Evolutionary conservation across 768 basidiomycete species (phyloP), one percentile per base, ranked within the genome.

Genomic region (Daedaleopsis sinensis): DNA sequence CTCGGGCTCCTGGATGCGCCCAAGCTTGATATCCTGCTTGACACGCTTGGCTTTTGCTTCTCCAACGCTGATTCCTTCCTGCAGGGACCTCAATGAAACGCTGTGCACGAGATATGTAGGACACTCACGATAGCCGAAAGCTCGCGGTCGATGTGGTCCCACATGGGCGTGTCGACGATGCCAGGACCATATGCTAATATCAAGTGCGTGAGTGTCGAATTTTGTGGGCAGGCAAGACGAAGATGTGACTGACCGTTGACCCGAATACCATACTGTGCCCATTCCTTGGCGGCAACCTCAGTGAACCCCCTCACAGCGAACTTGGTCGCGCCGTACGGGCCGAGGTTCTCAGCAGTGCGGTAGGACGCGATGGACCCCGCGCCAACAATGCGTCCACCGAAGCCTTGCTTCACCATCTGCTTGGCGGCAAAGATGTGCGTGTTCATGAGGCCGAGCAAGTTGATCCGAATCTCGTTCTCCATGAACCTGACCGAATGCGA

Each of bases 301-400:
- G 73, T 75, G 62, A 75, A 72, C 9, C 73, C 74, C 18, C 73
- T 66, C 0, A 74, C 72, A 0, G 74, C 74, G 61, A 75, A 75
- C 60, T 75, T 75, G 19, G 72, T 73, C 27, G 70, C 72, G 35
- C 71, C 69, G 59, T 75, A 75, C 5, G 72, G 72, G 5, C 63
- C 70, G 19, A 73, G 70, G 63, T 71, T 71, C 55, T 68, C 72
- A 6, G 70, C 70, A 13, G 72, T 73, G 46, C 72, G 70, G 63
- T 71, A 73, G 18, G 72, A 73, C 7, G 72, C 72, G 50, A 73
- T 73, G 9, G 72, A 73, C 19, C 72, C 68, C 9, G 67, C 70
- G 44, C 74, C 74, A 52, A 75, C 64, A 54, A 75, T 69, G 44
- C 72, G 67, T 3, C 74, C 74, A 8, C 73, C 73, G 38, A 15